Evolutionary conservation across 495 filamentous ascomycete species (phyloP).

Genomic region (Clavariopsis aquatica): DNA sequence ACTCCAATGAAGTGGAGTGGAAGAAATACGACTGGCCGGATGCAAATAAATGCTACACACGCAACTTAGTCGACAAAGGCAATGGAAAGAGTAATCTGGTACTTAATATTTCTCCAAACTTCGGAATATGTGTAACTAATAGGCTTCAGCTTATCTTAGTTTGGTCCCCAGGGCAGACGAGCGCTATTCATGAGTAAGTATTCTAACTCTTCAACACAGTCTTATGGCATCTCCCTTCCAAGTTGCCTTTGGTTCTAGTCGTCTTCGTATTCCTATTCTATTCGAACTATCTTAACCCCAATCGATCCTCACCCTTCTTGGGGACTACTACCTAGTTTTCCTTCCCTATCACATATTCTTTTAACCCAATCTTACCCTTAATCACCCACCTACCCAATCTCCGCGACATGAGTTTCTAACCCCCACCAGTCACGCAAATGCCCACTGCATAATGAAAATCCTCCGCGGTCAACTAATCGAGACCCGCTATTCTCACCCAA

Average conservation of each 20-base stretch:
- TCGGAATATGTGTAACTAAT: neutral
- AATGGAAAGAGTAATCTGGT: constrained; percentile 91
- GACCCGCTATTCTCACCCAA: constrained; percentile 75
- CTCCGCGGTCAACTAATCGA: constrained; percentile 76
- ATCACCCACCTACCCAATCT: too few relatives aligned
- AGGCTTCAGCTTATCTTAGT: constrained; percentile 72
- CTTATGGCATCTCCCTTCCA: too few relatives aligned
- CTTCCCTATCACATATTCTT: too few relatives aligned
- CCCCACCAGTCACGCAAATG: constrained; percentile 46
- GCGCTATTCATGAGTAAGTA: constrained; percentile 71
- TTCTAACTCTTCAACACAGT: neutral
- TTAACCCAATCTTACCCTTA: too few relatives aligned
- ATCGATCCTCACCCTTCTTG: too few relatives aligned
- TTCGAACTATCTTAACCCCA: too few relatives aligned
- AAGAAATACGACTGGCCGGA: constrained; percentile 67
- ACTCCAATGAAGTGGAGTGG: constrained; percentile 70
- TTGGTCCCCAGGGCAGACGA: constrained; percentile 88
- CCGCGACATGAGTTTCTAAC: too few relatives aligned
- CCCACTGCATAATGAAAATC: constrained; percentile 55
- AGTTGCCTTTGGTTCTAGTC: too few relatives aligned
- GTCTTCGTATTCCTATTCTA: too few relatives aligned
- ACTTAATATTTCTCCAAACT: constrained; percentile 40
- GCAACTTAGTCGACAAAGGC: constrained; percentile 86
- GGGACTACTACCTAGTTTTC: too few relatives aligned
- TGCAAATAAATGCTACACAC: constrained; percentile 67